Evolutionary conservation across 2,329 filamentous ascomycete species (phyloP), one percentile per base, ranked within the genome.

Genomic region (Trichoderma koningii): DNA sequence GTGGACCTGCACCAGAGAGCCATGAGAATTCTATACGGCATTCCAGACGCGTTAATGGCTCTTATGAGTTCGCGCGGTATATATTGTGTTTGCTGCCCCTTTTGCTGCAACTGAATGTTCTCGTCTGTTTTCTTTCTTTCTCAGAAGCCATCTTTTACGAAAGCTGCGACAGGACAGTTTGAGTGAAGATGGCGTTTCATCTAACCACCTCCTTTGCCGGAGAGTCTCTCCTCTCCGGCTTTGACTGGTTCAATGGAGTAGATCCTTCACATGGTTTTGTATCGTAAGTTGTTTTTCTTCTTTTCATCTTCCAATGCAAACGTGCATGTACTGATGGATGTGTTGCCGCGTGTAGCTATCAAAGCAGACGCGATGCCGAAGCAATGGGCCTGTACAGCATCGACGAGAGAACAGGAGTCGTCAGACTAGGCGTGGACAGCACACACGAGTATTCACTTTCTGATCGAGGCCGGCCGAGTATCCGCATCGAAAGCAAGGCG

Each of bases 201-300:
- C 71, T 84, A 55, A 71, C 73, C 12, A 76, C 74, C 64, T 81
- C 76, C 23, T 83, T 81, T 62, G 73, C 74, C 21, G 78, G 79
- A 51, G 74, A 77, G 53, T 76, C 78, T 60, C 75, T 84, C 53
- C 74, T 84, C 64, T 76, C 74, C 50, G 76, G 76, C 65, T 86
- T 86, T 73, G 78, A 76, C 68, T 86, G 83, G 74, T 79, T 81
- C 66, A 79, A 80, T 17, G 78, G 76, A 1, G 57, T 68, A 5
- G 89, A 93, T 70, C 87, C 85, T 1, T 91, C 85, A 12, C 76
- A 87, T 68, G 90, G 89, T 51, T 91, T 84, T 70, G 89, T 92
- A 28, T 76, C 81, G 73, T 92, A 86, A n/a, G n/a, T n/a, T n/a
- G n/a, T n/a, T n/a, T n/a, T n/a, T n/a, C n/a, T n/a, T n/a, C n/a